Evolutionary conservation across 352 stramenopile species (phyloP).

Genomic region (Pythium phragmiticola): DNA sequence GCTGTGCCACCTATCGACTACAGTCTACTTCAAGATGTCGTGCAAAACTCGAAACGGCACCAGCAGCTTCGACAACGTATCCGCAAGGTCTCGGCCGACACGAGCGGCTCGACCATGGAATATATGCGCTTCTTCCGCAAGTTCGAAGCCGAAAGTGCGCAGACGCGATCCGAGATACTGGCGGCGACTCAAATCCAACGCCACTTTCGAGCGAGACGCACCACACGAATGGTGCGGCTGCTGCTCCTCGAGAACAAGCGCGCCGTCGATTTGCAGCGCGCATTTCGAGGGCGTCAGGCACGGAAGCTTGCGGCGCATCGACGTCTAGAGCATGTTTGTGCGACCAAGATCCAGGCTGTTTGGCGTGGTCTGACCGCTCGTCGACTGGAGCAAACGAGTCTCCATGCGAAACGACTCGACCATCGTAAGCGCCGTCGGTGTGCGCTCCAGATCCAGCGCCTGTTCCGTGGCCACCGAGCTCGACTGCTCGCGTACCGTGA

Average conservation of each 20-base stretch:
- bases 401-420: conserved; percentile 22
- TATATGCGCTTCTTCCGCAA: conserved; percentile 71
- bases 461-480: conserved; percentile 51
- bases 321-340: conserved; percentile 35
- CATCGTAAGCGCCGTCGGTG: conserved; percentile 30
- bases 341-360: conserved; percentile 52
- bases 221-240: conserved; percentile 36
- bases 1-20: conserved; percentile 58
- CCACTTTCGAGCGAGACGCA: conserved; percentile 51
- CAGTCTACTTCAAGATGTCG: conserved; percentile 60
- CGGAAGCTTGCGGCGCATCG: conserved; percentile 34
- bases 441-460: conserved; percentile 47
- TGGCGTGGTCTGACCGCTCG: conserved; percentile 42
- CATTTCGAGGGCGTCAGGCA: conserved; percentile 57
- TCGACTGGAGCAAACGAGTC: conserved; percentile 28
- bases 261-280: conserved; percentile 58
- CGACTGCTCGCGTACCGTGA: conserved; percentile 41
- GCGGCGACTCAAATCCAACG: conserved; percentile 64
- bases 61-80: conserved; percentile 56
- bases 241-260: conserved; percentile 62
- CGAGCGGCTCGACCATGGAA: conserved; percentile 53
- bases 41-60: conserved; percentile 69
- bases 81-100: conserved; percentile 46
- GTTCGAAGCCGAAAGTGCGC: conserved; percentile 62
- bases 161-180: conserved; percentile 44